Conservation (phyloP, 2,329 filamentous ascomycete genomes). For the Fusarium sp. region DNA sequence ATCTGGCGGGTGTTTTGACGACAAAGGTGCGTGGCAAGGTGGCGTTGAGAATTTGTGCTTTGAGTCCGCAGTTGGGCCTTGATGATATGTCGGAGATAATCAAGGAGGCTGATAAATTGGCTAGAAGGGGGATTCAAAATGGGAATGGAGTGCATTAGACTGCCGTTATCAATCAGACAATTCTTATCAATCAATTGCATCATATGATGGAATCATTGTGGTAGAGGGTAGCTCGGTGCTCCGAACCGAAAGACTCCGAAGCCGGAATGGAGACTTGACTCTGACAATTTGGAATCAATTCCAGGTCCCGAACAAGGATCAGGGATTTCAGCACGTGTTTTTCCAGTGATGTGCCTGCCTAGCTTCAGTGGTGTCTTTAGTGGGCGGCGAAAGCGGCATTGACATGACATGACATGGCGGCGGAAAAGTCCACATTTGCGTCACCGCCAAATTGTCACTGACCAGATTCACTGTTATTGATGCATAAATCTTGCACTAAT, state of each 20-base stretch:
- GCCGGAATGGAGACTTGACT: background rate
- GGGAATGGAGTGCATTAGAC: background rate
- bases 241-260: slow-evolving; percentile 23
- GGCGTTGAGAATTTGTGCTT: slow-evolving; percentile 1
- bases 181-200: slow-evolving; percentile 4
- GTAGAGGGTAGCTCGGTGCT: background rate
- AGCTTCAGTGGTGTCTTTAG: background rate
- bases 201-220: background rate
- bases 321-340: slow-evolving; percentile 23
- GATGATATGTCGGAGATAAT: slow-evolving; percentile 22
- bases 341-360: background rate
- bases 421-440: slow-evolving; percentile 16
- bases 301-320: background rate
- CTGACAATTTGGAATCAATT: slow-evolving; percentile 27
- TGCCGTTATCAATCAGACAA: slow-evolving; percentile 3
- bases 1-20: slow-evolving; percentile 7
- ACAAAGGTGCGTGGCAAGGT: slow-evolving; percentile 17
- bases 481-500: slow-evolving; percentile 1
- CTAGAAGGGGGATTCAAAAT: background rate
- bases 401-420: background rate
- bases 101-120: slow-evolving; percentile 3
- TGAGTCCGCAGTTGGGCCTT: slow-evolving; percentile 7
- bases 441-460: slow-evolving; percentile 13
- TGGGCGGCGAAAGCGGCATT: slow-evolving; percentile 12
- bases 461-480: too few species aligned